phyloP scores from a whole-genome alignment of 148 eudicot genomes.

The Vaccinium myrtillus region DNA sequence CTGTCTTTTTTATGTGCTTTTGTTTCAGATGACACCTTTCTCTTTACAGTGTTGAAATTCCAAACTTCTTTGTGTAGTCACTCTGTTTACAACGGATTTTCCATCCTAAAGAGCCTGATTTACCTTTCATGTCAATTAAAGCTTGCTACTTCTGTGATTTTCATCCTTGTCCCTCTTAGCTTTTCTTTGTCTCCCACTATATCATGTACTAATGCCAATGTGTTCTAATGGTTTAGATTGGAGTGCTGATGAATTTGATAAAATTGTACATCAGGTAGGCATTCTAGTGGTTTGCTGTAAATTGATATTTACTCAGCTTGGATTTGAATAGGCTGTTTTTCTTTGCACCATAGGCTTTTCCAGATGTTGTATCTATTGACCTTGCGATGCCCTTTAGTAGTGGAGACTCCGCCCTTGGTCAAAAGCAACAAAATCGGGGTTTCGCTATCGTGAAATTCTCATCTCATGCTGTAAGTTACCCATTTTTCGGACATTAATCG shows the following conservation, averaged over 20 bases:
- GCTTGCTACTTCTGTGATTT: not conserved
- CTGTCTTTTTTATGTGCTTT: not conserved
- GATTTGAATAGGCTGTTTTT: not conserved
- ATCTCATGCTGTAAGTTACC: conserved; percentile 66
- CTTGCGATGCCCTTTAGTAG: conserved; percentile 41
- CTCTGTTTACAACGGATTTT: not conserved
- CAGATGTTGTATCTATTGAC: conserved; percentile 60
- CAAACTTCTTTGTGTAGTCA: not conserved
- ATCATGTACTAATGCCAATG: not conserved
- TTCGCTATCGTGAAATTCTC: conserved; percentile 68
- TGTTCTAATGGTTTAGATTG: conserved; percentile 42
- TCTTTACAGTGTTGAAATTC: not conserved
- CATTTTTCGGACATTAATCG: not conserved
- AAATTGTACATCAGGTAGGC: conserved; percentile 57
- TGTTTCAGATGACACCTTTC: not conserved
- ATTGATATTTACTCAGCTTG: not conserved
- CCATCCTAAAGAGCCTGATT: not conserved
- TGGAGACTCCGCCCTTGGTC: conserved; percentile 32
- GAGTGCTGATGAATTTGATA: conserved; percentile 56
- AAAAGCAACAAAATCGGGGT: conserved; percentile 61
- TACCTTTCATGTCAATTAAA: conserved; percentile 11
- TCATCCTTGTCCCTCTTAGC: conserved; percentile 1
- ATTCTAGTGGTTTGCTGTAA: conserved; percentile 9
- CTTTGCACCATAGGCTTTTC: conserved; percentile 47
- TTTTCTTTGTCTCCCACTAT: not conserved